phyloP scores from a whole-genome alignment of 2,329 filamentous ascomycete species.

The Cladosporium sp. region DNA sequence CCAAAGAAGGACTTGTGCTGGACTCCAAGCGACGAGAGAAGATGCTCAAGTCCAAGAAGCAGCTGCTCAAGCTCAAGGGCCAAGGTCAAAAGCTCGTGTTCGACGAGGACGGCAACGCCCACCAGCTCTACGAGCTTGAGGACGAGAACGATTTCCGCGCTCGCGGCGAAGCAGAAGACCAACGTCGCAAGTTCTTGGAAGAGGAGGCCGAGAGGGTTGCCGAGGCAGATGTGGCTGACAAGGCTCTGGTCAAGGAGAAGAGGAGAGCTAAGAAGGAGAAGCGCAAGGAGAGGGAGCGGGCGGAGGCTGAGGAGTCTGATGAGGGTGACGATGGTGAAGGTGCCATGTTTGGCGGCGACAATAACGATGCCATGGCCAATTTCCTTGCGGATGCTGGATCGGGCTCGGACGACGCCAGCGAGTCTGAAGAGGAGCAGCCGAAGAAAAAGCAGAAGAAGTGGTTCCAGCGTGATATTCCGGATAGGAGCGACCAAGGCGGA shows the following conservation, averaged over 20 bases:
- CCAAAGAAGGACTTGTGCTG: constrained; percentile 65
- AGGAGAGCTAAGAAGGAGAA: constrained; percentile 69
- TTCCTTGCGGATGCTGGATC: constrained; percentile 34
- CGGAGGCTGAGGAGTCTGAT: constrained; percentile 26
- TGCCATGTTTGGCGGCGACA: constrained; percentile 17
- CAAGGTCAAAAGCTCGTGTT: constrained; percentile 80
- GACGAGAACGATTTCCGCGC: constrained; percentile 73
- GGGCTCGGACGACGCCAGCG: constrained; percentile 30
- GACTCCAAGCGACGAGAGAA: constrained; percentile 96
- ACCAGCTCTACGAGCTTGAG: constrained; percentile 81
- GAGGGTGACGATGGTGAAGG: constrained; percentile 21
- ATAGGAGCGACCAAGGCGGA: constrained; percentile 47
- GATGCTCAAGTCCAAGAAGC: constrained; percentile 88
- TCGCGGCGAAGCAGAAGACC: constrained; percentile 67
- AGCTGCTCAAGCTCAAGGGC: constrained; percentile 85
- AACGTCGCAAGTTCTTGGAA: constrained; percentile 71
- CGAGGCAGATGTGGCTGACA: constrained; percentile 75
- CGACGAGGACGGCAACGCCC: constrained; percentile 83
- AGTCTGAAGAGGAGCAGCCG: constrained; percentile 39
- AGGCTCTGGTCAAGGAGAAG: constrained; percentile 71
- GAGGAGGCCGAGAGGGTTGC: constrained; percentile 65
- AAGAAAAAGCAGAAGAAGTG: constrained; percentile 69
- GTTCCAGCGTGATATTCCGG: constrained; percentile 63
- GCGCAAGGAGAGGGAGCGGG: constrained; percentile 59
- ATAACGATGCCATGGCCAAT: constrained; percentile 37